Conservation (phyloP, 2,329 filamentous ascomycete species). For the Rhinocladiella similis region DNA sequence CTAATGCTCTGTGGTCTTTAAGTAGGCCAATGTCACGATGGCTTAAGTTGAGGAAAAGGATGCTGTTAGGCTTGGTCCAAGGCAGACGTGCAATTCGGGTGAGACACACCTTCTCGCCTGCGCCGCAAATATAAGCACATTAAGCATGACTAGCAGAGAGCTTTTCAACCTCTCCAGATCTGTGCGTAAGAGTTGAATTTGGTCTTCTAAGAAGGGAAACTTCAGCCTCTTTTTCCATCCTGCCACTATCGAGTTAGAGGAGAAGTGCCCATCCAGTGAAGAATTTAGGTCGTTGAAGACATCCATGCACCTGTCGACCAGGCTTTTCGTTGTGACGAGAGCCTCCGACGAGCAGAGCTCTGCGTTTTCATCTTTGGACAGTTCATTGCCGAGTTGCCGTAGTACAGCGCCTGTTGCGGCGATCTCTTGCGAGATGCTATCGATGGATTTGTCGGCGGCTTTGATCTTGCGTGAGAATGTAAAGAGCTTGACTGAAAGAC, state of each 20-base stretch:
- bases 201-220: conserved; percentile 28
- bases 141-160: conserved; percentile 34
- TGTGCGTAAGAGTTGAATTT: conserved; percentile 30
- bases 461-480: conserved; percentile 33
- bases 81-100: not conserved
- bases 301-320: conserved; percentile 29
- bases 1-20: not conserved
- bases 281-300: conserved; percentile 12
- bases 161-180: conserved; percentile 36
- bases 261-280: conserved; percentile 14
- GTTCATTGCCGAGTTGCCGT: conserved; percentile 29
- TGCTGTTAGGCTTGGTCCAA: not conserved
- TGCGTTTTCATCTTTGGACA: conserved; percentile 31
- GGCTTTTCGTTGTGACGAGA: conserved; percentile 18
- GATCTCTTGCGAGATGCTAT: conserved; percentile 33
- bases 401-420: conserved; percentile 34
- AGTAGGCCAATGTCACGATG: not conserved
- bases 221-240: conserved; percentile 20
- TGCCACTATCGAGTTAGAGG: conserved; percentile 17
- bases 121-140: conserved; percentile 36
- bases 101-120: conserved; percentile 22
- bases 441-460: conserved; percentile 27
- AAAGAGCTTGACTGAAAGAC: conserved; percentile 35
- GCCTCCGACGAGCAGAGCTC: conserved; percentile 29
- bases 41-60: not conserved